These are phyloP conservation scores for Somion occarium DNA, from an alignment of 1,284 basidiomycete species.

Conservation along the genomic window DNA sequence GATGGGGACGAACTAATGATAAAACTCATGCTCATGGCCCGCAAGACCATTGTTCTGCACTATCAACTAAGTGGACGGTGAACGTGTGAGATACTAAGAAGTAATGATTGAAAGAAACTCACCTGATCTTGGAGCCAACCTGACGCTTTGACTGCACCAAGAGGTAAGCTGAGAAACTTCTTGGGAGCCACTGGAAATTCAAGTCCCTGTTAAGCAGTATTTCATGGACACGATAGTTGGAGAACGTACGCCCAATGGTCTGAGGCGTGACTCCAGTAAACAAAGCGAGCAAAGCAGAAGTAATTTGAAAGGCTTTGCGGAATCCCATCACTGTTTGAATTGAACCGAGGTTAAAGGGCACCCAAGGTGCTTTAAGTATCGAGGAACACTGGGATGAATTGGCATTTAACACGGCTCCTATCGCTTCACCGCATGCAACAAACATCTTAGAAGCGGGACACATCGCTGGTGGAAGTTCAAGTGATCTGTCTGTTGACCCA, in stretches of 20 bases:
- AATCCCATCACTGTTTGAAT: conserved; percentile 1
- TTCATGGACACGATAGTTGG: not conserved
- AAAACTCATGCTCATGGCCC: conserved; percentile 53
- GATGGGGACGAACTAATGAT: conserved; percentile 41
- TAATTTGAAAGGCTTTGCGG: not conserved
- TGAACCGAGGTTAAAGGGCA: not conserved
- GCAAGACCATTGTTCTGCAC: conserved; percentile 51
- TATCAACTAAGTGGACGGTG: conserved; percentile 32
- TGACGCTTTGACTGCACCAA: conserved; percentile 42
- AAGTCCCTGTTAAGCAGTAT: not conserved
- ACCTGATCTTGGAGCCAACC: conserved; percentile 55
- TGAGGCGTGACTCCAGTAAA: conserved; percentile 4
- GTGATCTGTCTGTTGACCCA: not conserved
- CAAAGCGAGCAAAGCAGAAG: conserved; percentile 1
- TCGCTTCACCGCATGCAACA: conserved; percentile 4
- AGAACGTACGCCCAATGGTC: conserved; percentile 5
- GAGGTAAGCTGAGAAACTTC: conserved; percentile 43
- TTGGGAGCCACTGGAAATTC: conserved; percentile 42
- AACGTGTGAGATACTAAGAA: no score
- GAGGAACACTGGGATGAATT: not conserved
- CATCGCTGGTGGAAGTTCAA: not conserved
- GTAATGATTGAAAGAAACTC: conserved; percentile 3
- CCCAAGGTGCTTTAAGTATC: not conserved
- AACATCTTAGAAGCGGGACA: conserved; percentile 2
- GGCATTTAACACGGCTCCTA: not conserved